Evolutionary conservation across 495 filamentous ascomycete genomes (phyloP), one percentile per base, ranked within the genome.

Genomic region (Xylaria curta): DNA sequence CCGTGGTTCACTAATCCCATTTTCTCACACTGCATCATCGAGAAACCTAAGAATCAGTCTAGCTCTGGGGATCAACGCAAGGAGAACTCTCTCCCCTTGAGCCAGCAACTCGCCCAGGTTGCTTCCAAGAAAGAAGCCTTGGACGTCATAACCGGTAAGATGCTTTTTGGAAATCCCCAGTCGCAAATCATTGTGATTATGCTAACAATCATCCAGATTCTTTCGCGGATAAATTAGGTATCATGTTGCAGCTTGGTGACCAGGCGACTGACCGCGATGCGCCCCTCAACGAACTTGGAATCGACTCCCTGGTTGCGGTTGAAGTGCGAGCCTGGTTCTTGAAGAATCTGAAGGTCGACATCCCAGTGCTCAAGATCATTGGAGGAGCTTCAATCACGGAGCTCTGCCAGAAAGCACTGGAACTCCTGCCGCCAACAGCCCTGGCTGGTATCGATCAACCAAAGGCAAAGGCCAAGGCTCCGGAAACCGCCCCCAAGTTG

Each of bases 301-400:
- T 85, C 3, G 85, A 86, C 67, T 85, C 83, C 3, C 73, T 86
- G 6, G 75, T 83, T 0, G 84, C 85, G 0, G 79, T 84, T 2
- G 82, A 83, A 42, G 61, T 84, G 0, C 78, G 84, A 0, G 65
- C 74, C 0, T 86, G 85, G 85, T 78, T 83, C 54, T 76, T 74
- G 61, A 82, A 82, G 65, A 72, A 77, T 9, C n/a, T 84, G 0
- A 77, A 72, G 0, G 76, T 77, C 3, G 82, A 88, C 59, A 68
- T 88, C 2, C 81, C 85, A 0, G 84, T 87, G 1, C 79, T 88
- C 65, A 85, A 87, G 76, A 79, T 87, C 31, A 36, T 88, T 0
- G 74, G 81, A 3, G 82, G 80, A 3, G 68, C 70, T 2, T 80
- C 81, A n/a, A 75, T 83, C 24, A 10, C 19, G 0, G 65, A 72